Base-by-base conservation (phyloP, 148 eudicot species). In the Mesembryanthemum crystallinum region DNA sequence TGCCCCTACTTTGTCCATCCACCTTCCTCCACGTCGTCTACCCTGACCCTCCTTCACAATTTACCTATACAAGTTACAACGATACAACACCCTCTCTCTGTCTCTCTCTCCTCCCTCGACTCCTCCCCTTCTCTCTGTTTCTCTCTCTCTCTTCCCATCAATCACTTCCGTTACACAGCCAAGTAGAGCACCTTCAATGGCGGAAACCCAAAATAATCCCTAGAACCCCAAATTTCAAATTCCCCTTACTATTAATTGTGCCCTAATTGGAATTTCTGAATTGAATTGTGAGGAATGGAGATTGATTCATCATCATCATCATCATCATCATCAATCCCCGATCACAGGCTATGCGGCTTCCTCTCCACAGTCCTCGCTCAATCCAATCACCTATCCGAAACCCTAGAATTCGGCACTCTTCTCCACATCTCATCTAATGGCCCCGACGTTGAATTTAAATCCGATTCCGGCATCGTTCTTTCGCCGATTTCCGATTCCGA, bases 291-390 rank as follows among this genome's bases (percentile, higher is more conserved):
- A n/a, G 23, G 12, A 74, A 74, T 75, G 78, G 77, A 73, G 73
- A 76, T 42, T n/a, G 75, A 49, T 27, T 76, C 69, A 27, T 72
- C 87, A 30, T 65, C 88, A 51, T n/a, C n/a, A n/a, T n/a, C n/a
- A n/a, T n/a, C n/a, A 32, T 76, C 69, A 27, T 72, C 87, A 30
- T 65, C 88, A 51, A 42, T 73, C 14, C n/a, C 82, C 2, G 85
- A 86, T 64, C 86, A 90, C 87, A 92, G 89, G 75, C 88, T 90
- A 39, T 92, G 96, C 79, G 98, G 90, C 43, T 92, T 67, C 80
- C 73, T 92, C 17, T 60, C 75, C 62, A 71, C 89, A 13, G 86
- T 88, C 11, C 83, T 90, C 64, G 8, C 66, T 30, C 51, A 72
- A 10, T 43, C 77, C 17, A 54, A 69, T 3, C 12, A 75, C 30